Percentiles rank a stretch among this genome's conserved stretches.
These are phyloP conservation scores for Schwanniomyces vanrijiae DNA, from an alignment of 805 yeast genomes.

Conservation along the genomic window DNA sequence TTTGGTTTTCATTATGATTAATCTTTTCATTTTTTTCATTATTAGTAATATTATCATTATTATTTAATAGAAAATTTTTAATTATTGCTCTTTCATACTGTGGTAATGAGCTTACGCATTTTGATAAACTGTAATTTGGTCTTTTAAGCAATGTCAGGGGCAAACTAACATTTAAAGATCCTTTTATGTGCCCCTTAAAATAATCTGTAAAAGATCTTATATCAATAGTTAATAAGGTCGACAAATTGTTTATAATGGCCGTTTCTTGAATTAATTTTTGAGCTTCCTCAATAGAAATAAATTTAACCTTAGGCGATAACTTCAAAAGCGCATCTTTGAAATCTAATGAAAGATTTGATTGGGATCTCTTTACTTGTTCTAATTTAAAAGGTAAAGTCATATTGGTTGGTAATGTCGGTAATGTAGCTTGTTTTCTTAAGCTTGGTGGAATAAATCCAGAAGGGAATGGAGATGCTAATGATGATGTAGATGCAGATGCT, in stretches of 20 bases:
- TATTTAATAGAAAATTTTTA: constrained; percentile 27
- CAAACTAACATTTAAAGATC: constrained; percentile 74
- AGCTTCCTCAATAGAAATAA: constrained; percentile 14
- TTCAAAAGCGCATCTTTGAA: constrained; percentile 14
- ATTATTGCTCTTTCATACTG: constrained; percentile 47
- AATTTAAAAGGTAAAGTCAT: constrained; percentile 14
- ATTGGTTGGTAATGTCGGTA: constrained; percentile 18
- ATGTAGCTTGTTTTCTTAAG: constrained; percentile 18
- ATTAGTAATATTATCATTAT: constrained; percentile 8
- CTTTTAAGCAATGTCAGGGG: constrained; percentile 89
- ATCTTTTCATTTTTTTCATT: neutral
- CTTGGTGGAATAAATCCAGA: constrained; percentile 7
- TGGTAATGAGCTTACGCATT: constrained; percentile 63
- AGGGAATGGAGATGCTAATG: neutral
- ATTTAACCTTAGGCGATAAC: constrained; percentile 20
- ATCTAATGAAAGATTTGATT: constrained; percentile 16
- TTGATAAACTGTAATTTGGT: constrained; percentile 62
- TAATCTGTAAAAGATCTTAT: constrained; percentile 80
- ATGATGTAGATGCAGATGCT: neutral
- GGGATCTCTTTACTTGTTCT: constrained; percentile 23
- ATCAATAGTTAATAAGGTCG: constrained; percentile 55
- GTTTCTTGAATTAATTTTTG: constrained; percentile 11
- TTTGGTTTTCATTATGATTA: neutral
- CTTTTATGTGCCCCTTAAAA: constrained; percentile 53
- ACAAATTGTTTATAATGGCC: constrained; percentile 1